A percentile compares a stretch with the other conserved stretches of the same genome.
Conservation (phyloP, 805 yeast species). For the Starmerella vaccinii region DNA sequence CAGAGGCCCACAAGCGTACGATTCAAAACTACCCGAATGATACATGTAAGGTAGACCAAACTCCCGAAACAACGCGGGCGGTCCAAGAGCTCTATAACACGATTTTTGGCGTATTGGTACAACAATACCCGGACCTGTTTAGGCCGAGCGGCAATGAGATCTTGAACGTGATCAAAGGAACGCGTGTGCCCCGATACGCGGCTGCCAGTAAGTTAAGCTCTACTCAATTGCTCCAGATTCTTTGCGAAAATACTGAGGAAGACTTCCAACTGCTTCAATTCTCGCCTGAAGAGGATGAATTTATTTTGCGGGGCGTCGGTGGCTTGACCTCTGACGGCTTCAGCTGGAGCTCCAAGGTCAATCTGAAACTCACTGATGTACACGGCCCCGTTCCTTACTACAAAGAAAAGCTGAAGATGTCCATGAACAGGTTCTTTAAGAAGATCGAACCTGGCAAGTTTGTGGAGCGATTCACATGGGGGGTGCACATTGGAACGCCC, state of each 20-base stretch:
- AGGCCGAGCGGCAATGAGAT: slow-evolving; percentile 15
- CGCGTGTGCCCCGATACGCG: slow-evolving; percentile 10
- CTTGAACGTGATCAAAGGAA: slow-evolving; percentile 8
- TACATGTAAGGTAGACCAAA: slow-evolving; percentile 9
- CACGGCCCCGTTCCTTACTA: slow-evolving; percentile 71
- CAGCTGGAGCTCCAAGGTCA: slow-evolving; percentile 46
- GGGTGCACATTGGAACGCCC: slow-evolving; percentile 39
- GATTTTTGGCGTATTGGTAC: slow-evolving; percentile 34
- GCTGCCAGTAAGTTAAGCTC: not conserved
- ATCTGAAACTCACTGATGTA: slow-evolving; percentile 47
- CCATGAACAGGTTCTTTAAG: slow-evolving; percentile 61
- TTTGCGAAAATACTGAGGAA: slow-evolving; percentile 42
- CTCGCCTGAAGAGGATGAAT: slow-evolving; percentile 28
- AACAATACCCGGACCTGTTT: slow-evolving; percentile 48
- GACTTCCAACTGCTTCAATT: slow-evolving; percentile 54
- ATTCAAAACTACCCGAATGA: slow-evolving; percentile 21
- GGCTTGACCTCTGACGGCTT: slow-evolving; percentile 67
- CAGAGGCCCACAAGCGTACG: slow-evolving; percentile 34
- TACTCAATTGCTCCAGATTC: slow-evolving; percentile 11
- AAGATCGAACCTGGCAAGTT: slow-evolving; percentile 44
- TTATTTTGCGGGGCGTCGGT: slow-evolving; percentile 45
- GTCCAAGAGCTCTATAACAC: slow-evolving; percentile 43
- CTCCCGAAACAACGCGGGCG: slow-evolving; percentile 19
- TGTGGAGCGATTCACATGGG: slow-evolving; percentile 61
- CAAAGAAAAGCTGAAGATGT: slow-evolving; percentile 41